Conservation (phyloP, 108 stramenopile genomes). For the Cafeteria roenbergensis region DNA sequence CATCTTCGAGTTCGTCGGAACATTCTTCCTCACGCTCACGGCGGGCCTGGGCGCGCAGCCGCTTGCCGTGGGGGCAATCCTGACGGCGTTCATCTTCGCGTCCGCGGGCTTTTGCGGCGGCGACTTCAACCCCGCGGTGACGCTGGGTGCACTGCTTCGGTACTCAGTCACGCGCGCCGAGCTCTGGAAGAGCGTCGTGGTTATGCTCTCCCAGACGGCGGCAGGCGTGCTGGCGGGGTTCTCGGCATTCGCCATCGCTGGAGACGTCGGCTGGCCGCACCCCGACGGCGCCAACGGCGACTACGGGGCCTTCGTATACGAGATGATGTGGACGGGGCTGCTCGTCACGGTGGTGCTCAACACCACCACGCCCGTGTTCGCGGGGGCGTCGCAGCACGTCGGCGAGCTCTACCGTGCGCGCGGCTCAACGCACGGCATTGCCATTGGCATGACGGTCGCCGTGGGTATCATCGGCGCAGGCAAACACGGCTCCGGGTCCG, state of each 20-base stretch:
- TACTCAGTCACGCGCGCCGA: neutral
- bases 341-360: neutral
- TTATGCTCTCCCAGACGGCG: neutral
- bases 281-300: neutral
- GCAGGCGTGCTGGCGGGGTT: neutral
- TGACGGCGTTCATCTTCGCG: neutral
- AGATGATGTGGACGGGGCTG: neutral
- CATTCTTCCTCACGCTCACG: slow-evolving; percentile 2
- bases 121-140: slow-evolving; percentile 7
- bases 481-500: neutral
- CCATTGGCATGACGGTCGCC: slow-evolving; percentile 1
- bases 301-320: neutral
- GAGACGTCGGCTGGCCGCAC: neutral
- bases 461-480: neutral
- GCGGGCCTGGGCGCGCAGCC: neutral
- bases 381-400: neutral
- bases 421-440: too few species aligned
- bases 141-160: neutral
- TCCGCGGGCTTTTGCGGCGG: neutral
- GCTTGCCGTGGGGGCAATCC: neutral
- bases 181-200: neutral
- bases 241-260: neutral
- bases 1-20: neutral
- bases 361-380: neutral
- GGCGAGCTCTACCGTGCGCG: too few species aligned